These are phyloP conservation scores for Chenopodium formosanum DNA, from an alignment of 148 eudicot genomes.

Conservation along the genomic window DNA sequence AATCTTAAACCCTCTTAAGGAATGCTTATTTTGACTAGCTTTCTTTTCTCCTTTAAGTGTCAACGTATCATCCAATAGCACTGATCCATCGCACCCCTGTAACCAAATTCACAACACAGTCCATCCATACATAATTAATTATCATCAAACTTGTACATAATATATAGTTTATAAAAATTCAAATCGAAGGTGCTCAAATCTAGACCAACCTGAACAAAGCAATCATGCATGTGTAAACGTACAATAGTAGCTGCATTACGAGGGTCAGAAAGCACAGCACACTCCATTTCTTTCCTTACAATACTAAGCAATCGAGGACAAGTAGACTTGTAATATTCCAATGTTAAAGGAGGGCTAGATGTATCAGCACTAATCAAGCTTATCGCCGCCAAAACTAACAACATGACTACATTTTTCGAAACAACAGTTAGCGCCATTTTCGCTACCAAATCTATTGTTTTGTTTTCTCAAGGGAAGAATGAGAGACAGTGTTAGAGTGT, in stretches of 20 bases:
- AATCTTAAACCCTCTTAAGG: conserved; percentile 68
- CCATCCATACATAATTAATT: neutral
- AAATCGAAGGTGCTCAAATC: neutral
- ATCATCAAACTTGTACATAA: neutral
- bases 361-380: neutral
- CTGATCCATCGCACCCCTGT: conserved; percentile 96
- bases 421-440: conserved; percentile 9
- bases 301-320: conserved; percentile 63
- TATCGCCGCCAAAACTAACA: neutral
- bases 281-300: conserved; percentile 87
- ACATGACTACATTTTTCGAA: neutral
- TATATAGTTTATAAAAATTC: neutral
- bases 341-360: conserved; percentile 35
- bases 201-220: conserved; percentile 82
- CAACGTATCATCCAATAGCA: conserved; percentile 75
- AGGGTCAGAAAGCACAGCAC: conserved; percentile 76
- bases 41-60: conserved; percentile 78
- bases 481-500: neutral
- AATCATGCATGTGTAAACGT: conserved; percentile 86
- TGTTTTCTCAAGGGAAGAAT: neutral
- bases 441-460: neutral
- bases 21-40: conserved; percentile 51
- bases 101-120: neutral
- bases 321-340: conserved; percentile 65
- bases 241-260: conserved; percentile 81